These are phyloP conservation scores for Venturia oleaginea DNA, from an alignment of 2,329 filamentous ascomycete species.

Conservation along the genomic window DNA sequence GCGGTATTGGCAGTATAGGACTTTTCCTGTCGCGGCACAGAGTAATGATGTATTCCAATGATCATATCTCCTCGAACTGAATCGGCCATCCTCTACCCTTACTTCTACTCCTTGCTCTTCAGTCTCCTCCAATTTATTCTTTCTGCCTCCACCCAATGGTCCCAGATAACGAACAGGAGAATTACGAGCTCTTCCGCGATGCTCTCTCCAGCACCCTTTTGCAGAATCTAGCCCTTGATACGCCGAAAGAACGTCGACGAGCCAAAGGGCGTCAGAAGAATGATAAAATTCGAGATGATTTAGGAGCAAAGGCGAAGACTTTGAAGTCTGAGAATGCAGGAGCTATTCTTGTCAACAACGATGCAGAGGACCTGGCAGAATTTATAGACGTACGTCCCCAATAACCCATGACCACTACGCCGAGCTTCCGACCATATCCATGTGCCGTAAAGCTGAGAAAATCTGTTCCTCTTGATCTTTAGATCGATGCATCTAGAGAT, in stretches of 20 bases:
- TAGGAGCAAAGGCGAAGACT: not conserved
- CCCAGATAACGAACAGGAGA: constrained; percentile 26
- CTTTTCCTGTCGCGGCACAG: not conserved
- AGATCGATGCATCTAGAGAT: not conserved
- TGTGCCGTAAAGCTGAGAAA: not conserved
- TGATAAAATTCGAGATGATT: not conserved
- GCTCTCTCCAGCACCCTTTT: constrained; percentile 63
- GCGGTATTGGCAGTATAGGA: not conserved
- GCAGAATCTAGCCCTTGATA: constrained; percentile 38
- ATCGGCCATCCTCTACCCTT: not conserved
- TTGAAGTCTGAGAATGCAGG: constrained; percentile 14
- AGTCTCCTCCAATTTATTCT: not conserved
- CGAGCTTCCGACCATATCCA: not conserved
- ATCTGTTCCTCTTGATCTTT: not conserved
- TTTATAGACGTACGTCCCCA: constrained; percentile 55
- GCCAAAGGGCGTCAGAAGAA: constrained; percentile 8
- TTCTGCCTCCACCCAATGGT: not conserved
- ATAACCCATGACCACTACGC: not conserved
- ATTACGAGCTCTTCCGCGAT: constrained; percentile 64
- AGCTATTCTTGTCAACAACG: constrained; percentile 21
- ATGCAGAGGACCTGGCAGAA: constrained; percentile 63
- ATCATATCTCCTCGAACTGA: not conserved
- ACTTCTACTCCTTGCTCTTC: not conserved
- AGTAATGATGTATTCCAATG: not conserved
- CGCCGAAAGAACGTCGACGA: constrained; percentile 10